Evolutionary conservation across 768 basidiomycete genomes (phyloP).

Genomic region (Infundibulicybe gibba): DNA sequence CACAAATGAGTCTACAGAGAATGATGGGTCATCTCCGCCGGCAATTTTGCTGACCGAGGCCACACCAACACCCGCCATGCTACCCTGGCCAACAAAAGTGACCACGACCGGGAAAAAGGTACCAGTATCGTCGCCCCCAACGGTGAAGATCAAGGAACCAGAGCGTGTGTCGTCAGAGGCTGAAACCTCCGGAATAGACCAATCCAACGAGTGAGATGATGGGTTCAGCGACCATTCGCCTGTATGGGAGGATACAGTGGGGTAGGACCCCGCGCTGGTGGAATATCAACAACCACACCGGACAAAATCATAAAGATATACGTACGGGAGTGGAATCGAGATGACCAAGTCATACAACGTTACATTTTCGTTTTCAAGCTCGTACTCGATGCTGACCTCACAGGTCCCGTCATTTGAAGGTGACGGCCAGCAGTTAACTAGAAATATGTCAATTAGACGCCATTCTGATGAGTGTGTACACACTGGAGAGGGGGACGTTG

Average conservation of each 20-base stretch:
- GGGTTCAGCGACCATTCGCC: conserved; percentile 85
- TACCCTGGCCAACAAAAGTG: conserved; percentile 76
- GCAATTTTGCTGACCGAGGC: conserved; percentile 51
- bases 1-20: conserved; percentile 54
- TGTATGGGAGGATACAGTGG: conserved; percentile 71
- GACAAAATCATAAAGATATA: conserved; percentile 11
- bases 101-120: conserved; percentile 93
- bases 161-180: conserved; percentile 55
- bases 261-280: conserved; percentile 74
- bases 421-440: conserved; percentile 97
- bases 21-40: conserved; percentile 34
- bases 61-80: conserved; percentile 74
- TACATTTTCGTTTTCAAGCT: conserved; percentile 83
- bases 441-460: not conserved
- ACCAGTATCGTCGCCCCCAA: conserved; percentile 77
- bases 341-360: conserved; percentile 83
- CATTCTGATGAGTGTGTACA: conserved; percentile 23
- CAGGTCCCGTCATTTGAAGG: conserved; percentile 89
- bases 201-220: conserved; percentile 76
- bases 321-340: conserved; percentile 91
- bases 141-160: conserved; percentile 89
- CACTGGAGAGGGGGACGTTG: conserved; percentile 87
- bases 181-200: conserved; percentile 74
- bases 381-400: conserved; percentile 96
- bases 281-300: conserved; percentile 1